Conservation (phyloP, 257 asterid genomes). For the Solanum chmielewskii region DNA sequence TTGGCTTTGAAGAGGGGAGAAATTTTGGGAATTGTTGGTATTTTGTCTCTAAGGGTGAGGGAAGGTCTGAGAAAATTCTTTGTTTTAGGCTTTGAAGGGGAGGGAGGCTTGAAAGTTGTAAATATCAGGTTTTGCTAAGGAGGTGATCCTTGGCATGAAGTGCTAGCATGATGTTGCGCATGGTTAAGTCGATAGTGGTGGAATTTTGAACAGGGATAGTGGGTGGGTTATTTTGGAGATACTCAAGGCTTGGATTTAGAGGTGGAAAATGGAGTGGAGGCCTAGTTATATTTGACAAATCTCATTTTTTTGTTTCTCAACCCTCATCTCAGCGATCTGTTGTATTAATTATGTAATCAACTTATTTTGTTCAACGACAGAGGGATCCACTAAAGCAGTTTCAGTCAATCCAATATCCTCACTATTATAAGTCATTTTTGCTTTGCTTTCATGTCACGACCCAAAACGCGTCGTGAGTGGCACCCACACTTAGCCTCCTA, state of each 20-base stretch:
- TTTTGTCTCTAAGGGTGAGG: not conserved
- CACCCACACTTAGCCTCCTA: too few species aligned
- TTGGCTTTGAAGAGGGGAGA: not conserved
- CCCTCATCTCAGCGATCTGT: not conserved
- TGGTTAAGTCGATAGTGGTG: not conserved
- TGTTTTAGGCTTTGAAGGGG: not conserved
- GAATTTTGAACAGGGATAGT: not conserved
- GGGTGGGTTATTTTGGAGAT: not conserved
- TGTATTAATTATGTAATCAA: too few species aligned
- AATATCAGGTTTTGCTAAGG: not conserved
- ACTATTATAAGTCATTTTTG: not conserved
- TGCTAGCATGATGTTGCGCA: not conserved
- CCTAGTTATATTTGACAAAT: not conserved
- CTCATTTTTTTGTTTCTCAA: not conserved
- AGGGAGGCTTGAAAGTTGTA: not conserved
- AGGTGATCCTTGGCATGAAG: not conserved
- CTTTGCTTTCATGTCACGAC: too few species aligned
- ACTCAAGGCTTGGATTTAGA: not conserved
- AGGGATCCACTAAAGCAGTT: not conserved
- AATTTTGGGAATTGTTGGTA: too few species aligned
- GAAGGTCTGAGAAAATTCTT: not conserved
- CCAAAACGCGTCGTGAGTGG: too few species aligned
- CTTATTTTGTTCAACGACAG: too few species aligned
- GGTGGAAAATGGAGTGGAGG: not conserved
- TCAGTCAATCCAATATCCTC: not conserved